Base-by-base conservation (phyloP, 306 rosid genomes). In the Trifolium repens region DNA sequence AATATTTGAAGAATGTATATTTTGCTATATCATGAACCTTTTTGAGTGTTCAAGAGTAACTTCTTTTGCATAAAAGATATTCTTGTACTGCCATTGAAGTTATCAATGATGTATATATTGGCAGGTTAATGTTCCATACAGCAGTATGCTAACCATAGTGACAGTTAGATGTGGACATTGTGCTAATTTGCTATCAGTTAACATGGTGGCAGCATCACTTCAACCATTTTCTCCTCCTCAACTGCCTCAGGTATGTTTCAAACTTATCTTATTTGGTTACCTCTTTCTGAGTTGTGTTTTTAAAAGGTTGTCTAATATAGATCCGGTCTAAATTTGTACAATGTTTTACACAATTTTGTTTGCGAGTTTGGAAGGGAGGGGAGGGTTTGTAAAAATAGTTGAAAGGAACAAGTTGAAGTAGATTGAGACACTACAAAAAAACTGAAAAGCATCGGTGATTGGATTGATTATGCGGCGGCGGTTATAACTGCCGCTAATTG, bases 101-200 rank as follows among this genome's bases (percentile, higher is more conserved):
- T n/a, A n/a, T n/a, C n/a, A n/a, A n/a, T 22, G 4, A 26, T 59
- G 3, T 5, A 39, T 13, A 12, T 59, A 27, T 59, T 78, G 80
- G 40, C 89, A 94, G 99, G 99, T 94, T 58, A 94, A 88, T 83
- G 99, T 94, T 84, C 99, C 99, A 89, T 80, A 78, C 83, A 88
- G 80, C 89, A 85, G 81, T 79, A 12, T 87, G 85, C 80, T 79
- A 74, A 86, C 87, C 75, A 65, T 87, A 30, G 97, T 86, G 83
- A 94, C 99, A 32, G 97, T 94, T 69, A 90, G 99, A 87, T 94
- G 99, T 61, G 99, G 99, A 39, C 97, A 94, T 72, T 94, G 99
- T 76, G 86, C 90, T 39, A 92, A 94, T 92, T 83, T 94, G 81
- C 83, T 94, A 60, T 86, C 99, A 54, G 97, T 92, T 52, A 90